These are phyloP conservation scores for Ashbya aceris DNA, from an alignment of 1,139 yeast genomes.

Conservation along the genomic window DNA sequence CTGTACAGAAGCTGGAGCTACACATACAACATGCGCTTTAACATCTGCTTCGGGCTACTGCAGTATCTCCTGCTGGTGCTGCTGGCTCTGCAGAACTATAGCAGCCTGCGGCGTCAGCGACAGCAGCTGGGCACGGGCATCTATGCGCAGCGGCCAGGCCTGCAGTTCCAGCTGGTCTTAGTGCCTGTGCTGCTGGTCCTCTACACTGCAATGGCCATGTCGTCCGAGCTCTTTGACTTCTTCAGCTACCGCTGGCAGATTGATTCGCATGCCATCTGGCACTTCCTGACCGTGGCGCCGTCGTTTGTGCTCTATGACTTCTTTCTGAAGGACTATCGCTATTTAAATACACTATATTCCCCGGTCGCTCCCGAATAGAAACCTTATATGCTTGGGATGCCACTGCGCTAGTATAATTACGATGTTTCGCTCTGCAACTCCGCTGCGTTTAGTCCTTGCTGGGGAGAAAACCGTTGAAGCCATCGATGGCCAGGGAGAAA, in stretches of 20 bases:
- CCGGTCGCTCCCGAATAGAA: no score
- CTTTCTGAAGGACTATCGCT: conserved; percentile 28
- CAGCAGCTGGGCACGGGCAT: conserved; percentile 8
- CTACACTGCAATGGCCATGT: conserved; percentile 63
- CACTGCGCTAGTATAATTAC: no score
- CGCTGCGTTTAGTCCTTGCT: no score
- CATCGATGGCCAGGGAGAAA: no score
- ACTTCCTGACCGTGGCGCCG: conserved; percentile 65
- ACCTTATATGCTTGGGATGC: no score
- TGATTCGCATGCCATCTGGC: conserved; percentile 96
- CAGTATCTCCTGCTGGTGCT: conserved; percentile 46
- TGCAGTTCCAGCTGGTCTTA: conserved; percentile 26
- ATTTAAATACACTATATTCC: conserved; percentile 4
- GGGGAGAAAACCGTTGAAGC: no score
- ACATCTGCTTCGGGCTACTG: conserved; percentile 63
- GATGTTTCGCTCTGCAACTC: no score
- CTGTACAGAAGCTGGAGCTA: conserved; percentile 76
- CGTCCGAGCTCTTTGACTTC: conserved; percentile 82
- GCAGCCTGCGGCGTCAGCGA: conserved; percentile 10
- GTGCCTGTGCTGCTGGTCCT: conserved; percentile 43
- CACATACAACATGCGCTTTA: conserved; percentile 89
- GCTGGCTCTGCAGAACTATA: conserved; percentile 29
- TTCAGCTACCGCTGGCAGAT: conserved; percentile 60
- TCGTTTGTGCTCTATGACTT: conserved; percentile 32
- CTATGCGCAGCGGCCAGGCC: conserved; percentile 5